These are phyloP conservation scores for Penicillium sp. DNA, from an alignment of 2,329 filamentous ascomycete species.

Conservation along the genomic window DNA sequence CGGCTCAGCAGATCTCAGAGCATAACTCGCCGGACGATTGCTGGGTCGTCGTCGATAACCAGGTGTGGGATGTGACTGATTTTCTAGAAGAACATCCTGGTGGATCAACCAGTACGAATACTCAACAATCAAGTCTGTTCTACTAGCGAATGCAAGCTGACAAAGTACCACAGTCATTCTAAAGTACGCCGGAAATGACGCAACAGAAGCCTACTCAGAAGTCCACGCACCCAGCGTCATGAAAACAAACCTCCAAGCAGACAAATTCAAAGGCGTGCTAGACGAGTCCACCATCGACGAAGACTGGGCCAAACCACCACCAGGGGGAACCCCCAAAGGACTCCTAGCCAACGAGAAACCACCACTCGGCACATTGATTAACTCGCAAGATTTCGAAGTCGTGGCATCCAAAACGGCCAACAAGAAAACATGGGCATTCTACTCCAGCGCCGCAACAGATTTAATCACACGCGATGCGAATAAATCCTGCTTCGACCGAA, in stretches of 20 bases:
- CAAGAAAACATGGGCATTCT: conserved; percentile 71
- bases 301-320: conserved; percentile 51
- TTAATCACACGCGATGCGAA: conserved; percentile 62
- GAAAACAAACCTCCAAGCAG: conserved; percentile 44
- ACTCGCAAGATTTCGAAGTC: conserved; percentile 63
- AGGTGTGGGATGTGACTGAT: conserved; percentile 69
- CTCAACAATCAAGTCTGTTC: neutral
- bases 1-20: conserved; percentile 50
- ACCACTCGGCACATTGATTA: conserved; percentile 60
- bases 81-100: conserved; percentile 69
- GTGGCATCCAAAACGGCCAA: conserved; percentile 60
- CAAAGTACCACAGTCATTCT: conserved; percentile 43
- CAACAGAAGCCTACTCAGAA: conserved; percentile 50
- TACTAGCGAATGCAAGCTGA: neutral
- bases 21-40: conserved; percentile 57
- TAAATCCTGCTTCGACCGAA: conserved; percentile 57
- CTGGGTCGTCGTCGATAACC: conserved; percentile 71
- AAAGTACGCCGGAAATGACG: conserved; percentile 51
- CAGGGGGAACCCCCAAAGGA: conserved; percentile 33
- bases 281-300: conserved; percentile 54
- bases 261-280: conserved; percentile 56
- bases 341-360: conserved; percentile 48
- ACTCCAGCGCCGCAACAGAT: conserved; percentile 69
- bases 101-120: conserved; percentile 54
- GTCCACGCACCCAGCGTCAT: conserved; percentile 54